phyloP scores from a whole-genome alignment of 768 basidiomycete species.

The Strobilomyces dryophilus region DNA sequence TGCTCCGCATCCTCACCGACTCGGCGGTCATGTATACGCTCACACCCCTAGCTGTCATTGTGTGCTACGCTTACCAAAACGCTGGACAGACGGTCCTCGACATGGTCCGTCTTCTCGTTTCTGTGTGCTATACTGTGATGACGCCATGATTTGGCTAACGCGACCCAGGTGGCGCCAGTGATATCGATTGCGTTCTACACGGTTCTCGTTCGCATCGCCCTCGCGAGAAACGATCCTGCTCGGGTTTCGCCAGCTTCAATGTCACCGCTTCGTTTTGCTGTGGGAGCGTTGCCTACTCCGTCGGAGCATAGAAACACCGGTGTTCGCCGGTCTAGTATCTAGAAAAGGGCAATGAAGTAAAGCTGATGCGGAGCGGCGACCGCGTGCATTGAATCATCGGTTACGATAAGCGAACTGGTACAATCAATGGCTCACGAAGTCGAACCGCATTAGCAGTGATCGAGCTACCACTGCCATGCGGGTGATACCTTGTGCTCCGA shows the following conservation, averaged over 20 bases:
- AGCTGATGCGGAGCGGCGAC: neutral
- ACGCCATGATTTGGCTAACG: neutral
- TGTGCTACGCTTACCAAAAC: conserved; percentile 8
- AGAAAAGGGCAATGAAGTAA: neutral
- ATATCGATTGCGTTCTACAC: conserved; percentile 19
- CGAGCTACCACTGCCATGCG: no score
- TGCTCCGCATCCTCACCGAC: conserved; percentile 18
- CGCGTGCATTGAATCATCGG: neutral
- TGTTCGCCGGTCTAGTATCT: conserved; percentile 18
- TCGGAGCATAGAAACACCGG: neutral
- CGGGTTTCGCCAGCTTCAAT: neutral
- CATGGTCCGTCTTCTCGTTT: conserved; percentile 12
- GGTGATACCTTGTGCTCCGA: neutral
- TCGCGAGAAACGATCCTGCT: conserved; percentile 6
- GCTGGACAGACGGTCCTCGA: conserved; percentile 12
- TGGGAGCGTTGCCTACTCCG: neutral
- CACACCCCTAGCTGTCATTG: conserved; percentile 10
- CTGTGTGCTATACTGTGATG: neutral
- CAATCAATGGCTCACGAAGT: neutral
- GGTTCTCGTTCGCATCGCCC: conserved; percentile 17
- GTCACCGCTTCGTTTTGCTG: conserved; percentile 18
- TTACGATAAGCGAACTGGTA: neutral
- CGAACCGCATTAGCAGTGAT: no score
- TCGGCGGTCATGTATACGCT: conserved; percentile 14
- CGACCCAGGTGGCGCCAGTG: conserved; percentile 14